A percentile compares a stretch with the other conserved stretches of the same genome.
These are phyloP conservation scores for Angomonas deanei DNA, from an alignment of 208 protist species.

Conservation along the genomic window DNA sequence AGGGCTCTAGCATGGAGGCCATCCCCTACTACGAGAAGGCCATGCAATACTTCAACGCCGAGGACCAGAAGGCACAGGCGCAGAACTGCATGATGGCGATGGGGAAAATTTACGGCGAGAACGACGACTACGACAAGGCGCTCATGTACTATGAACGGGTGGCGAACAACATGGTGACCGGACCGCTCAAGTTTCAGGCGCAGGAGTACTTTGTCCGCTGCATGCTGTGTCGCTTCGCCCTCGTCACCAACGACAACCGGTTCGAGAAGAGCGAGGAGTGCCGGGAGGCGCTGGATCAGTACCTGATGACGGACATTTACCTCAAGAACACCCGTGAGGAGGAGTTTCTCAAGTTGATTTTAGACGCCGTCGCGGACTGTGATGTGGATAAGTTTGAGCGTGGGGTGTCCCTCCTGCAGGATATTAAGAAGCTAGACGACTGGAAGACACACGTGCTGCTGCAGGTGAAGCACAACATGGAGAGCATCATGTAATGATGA, in stretches of 20 bases:
- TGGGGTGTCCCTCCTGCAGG: conserved; percentile 65
- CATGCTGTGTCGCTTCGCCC: conserved; percentile 76
- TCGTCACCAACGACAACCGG: conserved; percentile 70
- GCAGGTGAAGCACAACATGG: conserved; percentile 80
- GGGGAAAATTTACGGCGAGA: conserved; percentile 70
- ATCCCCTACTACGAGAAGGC: conserved; percentile 76
- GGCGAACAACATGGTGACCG: conserved; percentile 55
- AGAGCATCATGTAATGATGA: conserved; percentile 48
- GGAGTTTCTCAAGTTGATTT: conserved; percentile 60
- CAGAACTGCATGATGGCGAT: conserved; percentile 81
- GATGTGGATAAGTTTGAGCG: conserved; percentile 79
- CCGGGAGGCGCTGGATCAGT: conserved; percentile 59
- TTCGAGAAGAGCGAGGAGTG: conserved; percentile 63
- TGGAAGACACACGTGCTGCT: conserved; percentile 85
- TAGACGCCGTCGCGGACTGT: conserved; percentile 60
- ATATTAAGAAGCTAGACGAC: conserved; percentile 74
- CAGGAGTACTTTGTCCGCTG: conserved; percentile 83
- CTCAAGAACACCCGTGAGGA: conserved; percentile 76
- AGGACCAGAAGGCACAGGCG: conserved; percentile 67
- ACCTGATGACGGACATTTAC: conserved; percentile 55
- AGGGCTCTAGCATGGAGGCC: conserved; percentile 47
- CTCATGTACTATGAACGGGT: conserved; percentile 79
- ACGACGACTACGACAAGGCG: conserved; percentile 74
- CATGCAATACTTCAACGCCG: conserved; percentile 72
- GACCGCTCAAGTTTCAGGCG: conserved; percentile 77